These are phyloP conservation scores for Haplosporangium gracile DNA, from an alignment of 192 early-diverging fungal genomes.

Conservation along the genomic window DNA sequence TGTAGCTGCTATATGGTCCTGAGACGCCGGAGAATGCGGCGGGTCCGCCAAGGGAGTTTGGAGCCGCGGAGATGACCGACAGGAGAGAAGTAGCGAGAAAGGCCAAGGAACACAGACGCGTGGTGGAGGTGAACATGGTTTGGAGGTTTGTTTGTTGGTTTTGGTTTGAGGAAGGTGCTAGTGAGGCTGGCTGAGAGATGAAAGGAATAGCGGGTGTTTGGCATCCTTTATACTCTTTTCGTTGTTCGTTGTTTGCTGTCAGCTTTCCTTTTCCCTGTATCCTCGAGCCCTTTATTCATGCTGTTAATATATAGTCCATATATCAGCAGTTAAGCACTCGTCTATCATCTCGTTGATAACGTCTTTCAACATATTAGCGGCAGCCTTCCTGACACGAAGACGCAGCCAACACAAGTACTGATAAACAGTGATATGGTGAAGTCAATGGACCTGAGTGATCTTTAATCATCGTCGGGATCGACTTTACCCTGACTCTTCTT, in stretches of 20 bases:
- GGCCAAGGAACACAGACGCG: not conserved
- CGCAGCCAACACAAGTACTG: not conserved
- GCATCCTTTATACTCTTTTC: no score
- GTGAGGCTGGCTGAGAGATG: not conserved
- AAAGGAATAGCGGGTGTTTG: not conserved
- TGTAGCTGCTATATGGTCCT: no score
- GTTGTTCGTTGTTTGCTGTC: no score
- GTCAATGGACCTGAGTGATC: no score
- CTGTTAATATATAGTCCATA: no score
- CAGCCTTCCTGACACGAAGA: no score
- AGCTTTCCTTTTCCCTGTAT: no score
- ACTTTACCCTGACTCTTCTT: constrained; percentile 41
- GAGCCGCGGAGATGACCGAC: not conserved
- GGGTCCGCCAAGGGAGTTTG: not conserved
- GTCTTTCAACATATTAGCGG: no score
- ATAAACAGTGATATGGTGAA: not conserved
- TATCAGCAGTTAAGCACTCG: no score
- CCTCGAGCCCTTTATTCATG: no score
- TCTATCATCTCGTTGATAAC: no score
- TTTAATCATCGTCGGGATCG: constrained; percentile 43
- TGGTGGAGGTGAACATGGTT: not conserved
- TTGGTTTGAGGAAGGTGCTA: not conserved
- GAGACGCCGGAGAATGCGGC: no score
- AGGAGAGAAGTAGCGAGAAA: not conserved
- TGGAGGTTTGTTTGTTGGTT: not conserved